Conservation (phyloP, 108 stramenopile genomes). For the Schizochytrium sp. region DNA sequence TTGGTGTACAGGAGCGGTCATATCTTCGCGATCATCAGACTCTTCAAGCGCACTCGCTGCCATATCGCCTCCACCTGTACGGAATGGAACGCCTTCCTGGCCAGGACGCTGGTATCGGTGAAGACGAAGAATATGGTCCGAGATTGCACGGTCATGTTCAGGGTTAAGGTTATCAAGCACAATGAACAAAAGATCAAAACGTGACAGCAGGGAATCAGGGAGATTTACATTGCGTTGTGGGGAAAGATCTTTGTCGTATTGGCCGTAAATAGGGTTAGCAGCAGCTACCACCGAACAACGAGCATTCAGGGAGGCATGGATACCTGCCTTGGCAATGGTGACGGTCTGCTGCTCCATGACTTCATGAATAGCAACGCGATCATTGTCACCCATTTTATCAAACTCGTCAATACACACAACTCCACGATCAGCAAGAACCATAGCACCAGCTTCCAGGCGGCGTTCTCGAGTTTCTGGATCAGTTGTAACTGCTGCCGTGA, state of each 20-base stretch:
- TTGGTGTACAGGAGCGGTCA: conserved; percentile 66
- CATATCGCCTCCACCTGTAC: conserved; percentile 31
- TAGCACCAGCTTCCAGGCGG: conserved; percentile 97
- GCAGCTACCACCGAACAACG: conserved; percentile 98
- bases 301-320: conserved; percentile 93
- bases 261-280: conserved; percentile 99
- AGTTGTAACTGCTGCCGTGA: conserved; percentile 97
- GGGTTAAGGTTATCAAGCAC: conserved; percentile 98
- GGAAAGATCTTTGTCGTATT: conserved; percentile 92
- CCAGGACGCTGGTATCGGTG: conserved; percentile 91
- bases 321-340: conserved; percentile 98
- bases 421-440: conserved; percentile 98
- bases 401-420: conserved; percentile 98
- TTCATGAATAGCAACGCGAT: conserved; percentile 98
- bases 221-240: conserved; percentile 99
- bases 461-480: conserved; percentile 97
- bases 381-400: conserved; percentile 88
- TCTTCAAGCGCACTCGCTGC: conserved; percentile 81
- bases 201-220: conserved; percentile 96
- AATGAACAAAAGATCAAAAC: conserved; percentile 99
- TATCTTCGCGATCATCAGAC: conserved; percentile 70
- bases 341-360: conserved; percentile 99
- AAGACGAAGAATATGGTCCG: conserved; percentile 92
- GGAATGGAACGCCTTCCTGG: conserved; percentile 79
- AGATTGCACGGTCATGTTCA: conserved; percentile 89